Base-by-base conservation (phyloP, 345 rosid species). In the Trapa bicornis region DNA sequence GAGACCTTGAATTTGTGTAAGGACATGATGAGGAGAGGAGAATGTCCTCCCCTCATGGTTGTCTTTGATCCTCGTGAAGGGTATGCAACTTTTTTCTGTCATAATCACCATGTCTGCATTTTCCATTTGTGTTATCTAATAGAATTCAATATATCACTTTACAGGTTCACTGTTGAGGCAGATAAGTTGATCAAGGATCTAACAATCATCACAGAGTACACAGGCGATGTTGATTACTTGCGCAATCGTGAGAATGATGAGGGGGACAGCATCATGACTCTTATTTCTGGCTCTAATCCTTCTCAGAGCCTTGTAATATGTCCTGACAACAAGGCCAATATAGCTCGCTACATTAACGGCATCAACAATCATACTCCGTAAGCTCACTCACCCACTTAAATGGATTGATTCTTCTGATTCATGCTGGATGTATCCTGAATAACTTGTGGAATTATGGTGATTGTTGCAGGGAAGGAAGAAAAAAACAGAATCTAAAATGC, bases 251-350 rank as follows among this genome's bases (percentile, higher is more conserved):
- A 91, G 72, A 67, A 87, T 67, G 84, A 94, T 58, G 96, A 88
- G 42, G 95, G 99, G 66, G 99, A 94, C 77, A 91, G 99, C 79
- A 86, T 86, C 85, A 94, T 94, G 99, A 89, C 96, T 38, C 80
- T 94, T 69, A 92, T 94, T 38, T 80, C 77, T 68, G 85, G 96
- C 65, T 71, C 79, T 71, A 78, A 86, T 71, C 79, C 82, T 66
- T 80, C 72, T n/a, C 72, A 79, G 68, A 85, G 89, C 74, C 98
- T 93, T 10, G 96, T 90, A 56, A 86, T 93, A 69, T 94, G 99
- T 67, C 97, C 99, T 37, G 92, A 90, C 71, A 87, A 74, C 77
- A 84, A 76, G 47, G 76, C 95, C 54, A 91, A 89, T 72, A 83
- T 94, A 29, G 95, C 97, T 16, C 89, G 97, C 5, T 94, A 91